phyloP scores from a whole-genome alignment of 345 rosid genomes.

The Populus euphratica region DNA sequence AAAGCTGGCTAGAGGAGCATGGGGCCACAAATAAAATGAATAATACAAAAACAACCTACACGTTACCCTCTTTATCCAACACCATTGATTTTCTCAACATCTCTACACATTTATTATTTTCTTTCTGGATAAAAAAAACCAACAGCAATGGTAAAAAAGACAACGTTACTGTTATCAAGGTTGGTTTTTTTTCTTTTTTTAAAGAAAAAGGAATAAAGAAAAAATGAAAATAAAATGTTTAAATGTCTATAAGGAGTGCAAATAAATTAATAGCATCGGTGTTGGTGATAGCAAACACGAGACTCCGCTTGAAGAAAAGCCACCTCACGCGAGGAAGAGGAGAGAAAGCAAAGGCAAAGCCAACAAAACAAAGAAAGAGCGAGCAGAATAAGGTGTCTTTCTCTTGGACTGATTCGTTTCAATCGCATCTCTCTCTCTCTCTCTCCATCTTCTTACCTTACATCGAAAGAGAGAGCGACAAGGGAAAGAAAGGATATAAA shows the following conservation, averaged over 20 bases:
- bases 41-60: constrained; percentile 12
- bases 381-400: constrained; percentile 27
- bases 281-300: constrained; percentile 10
- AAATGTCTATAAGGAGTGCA: not conserved
- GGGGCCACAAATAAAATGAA: constrained; percentile 18
- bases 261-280: constrained; percentile 6
- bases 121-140: not conserved
- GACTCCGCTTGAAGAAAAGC: constrained; percentile 20
- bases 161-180: not conserved
- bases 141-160: not conserved
- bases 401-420: constrained; percentile 24
- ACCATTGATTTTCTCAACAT: not conserved
- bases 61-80: not conserved
- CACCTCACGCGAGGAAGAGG: constrained; percentile 22
- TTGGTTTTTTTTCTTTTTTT: not conserved
- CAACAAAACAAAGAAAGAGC: constrained; percentile 6
- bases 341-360: constrained; percentile 8
- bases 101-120: not conserved
- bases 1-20: constrained; percentile 21
- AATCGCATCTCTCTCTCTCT: constrained; percentile 16
- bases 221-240: not conserved
- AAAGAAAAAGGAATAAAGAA: not conserved
- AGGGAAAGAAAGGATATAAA: not conserved
- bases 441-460: not conserved
- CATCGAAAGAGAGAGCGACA: not conserved